Evolutionary conservation across 352 stramenopile genomes (phyloP).

Genomic region (Globisporangium acanthophoron): DNA sequence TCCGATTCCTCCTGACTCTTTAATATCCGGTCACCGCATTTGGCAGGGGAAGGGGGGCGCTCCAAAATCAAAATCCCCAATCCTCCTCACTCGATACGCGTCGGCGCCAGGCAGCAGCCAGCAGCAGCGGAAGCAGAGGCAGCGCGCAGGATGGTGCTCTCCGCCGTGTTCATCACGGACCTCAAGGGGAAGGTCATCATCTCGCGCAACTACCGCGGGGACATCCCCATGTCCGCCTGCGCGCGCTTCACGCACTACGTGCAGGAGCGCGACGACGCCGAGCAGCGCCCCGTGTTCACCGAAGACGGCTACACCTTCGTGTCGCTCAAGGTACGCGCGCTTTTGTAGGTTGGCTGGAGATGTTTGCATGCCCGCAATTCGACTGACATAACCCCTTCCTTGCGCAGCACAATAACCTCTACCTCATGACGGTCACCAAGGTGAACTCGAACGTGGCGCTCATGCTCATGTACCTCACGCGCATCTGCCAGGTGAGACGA

Average conservation of each 20-base stretch:
- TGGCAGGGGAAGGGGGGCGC: too few relatives aligned
- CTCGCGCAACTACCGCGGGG: slow-evolving; percentile 97
- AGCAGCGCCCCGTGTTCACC: slow-evolving; percentile 93
- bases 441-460: slow-evolving; percentile 98
- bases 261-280: slow-evolving; percentile 92
- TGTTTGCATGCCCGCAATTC: too few relatives aligned
- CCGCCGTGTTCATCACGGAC: slow-evolving; percentile 98
- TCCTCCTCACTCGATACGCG: too few relatives aligned
- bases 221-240: slow-evolving; percentile 94
- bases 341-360: background rate
- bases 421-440: slow-evolving; percentile 98
- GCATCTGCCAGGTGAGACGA: slow-evolving; percentile 59
- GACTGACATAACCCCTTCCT: background rate
- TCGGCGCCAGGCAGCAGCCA: too few relatives aligned
- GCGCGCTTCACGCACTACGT: slow-evolving; percentile 91
- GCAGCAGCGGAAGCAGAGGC: too few relatives aligned
- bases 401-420: slow-evolving; percentile 96
- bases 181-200: slow-evolving; percentile 99
- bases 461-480: slow-evolving; percentile 93
- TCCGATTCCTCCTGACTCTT: too few relatives aligned
- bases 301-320: slow-evolving; percentile 92
- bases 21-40: too few relatives aligned
- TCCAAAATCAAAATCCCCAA: too few relatives aligned
- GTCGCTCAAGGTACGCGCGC: slow-evolving; percentile 85
- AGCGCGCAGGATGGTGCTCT: slow-evolving; percentile 89